phyloP scores from a whole-genome alignment of 305 asterid species.

The Withania somnifera region DNA sequence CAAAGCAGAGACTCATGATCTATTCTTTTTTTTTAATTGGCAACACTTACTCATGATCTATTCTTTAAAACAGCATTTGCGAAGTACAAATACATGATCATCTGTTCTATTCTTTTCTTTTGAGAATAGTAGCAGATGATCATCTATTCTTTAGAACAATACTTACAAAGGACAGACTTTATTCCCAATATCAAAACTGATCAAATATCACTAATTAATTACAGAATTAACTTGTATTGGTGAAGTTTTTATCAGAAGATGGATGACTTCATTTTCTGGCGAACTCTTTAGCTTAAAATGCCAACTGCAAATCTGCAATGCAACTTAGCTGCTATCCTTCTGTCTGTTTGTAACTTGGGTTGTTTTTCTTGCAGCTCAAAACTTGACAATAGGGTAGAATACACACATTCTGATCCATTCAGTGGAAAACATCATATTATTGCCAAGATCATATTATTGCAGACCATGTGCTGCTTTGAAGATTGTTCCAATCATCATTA shows the following conservation, averaged over 20 bases:
- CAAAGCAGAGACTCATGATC: neutral
- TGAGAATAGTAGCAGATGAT: neutral
- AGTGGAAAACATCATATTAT: neutral
- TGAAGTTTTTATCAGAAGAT: neutral
- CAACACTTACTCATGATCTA: neutral
- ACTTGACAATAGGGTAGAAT: neutral
- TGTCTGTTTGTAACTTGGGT: neutral
- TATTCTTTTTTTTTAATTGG: neutral
- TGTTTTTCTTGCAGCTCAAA: neutral
- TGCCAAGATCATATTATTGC: neutral
- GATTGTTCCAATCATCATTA: neutral
- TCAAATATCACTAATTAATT: neutral
- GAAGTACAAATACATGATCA: neutral
- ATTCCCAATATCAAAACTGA: neutral
- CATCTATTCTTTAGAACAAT: neutral
- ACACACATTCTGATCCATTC: neutral
- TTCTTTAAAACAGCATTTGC: neutral
- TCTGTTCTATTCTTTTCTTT: neutral
- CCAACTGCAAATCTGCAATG: neutral
- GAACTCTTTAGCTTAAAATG: neutral
- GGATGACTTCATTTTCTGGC: neutral
- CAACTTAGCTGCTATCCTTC: neutral
- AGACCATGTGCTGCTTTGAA: neutral
- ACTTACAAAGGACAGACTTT: neutral
- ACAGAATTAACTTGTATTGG: neutral